Evolutionary conservation across 371 early-diverging fungal species (phyloP).

Genomic region (Apophysomyces elegans): DNA sequence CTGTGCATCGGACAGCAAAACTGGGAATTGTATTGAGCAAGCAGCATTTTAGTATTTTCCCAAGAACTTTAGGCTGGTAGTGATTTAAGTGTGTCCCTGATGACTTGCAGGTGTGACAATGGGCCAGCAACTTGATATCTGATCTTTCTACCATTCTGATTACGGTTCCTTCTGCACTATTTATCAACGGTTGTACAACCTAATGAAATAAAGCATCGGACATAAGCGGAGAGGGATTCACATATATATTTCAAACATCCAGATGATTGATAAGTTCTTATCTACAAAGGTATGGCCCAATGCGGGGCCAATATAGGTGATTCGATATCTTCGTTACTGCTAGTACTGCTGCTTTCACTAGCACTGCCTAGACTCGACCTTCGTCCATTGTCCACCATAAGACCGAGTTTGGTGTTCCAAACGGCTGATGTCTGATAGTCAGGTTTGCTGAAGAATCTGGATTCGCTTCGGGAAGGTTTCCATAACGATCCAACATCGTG

Average conservation of each 20-base stretch:
- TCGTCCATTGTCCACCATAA: background rate
- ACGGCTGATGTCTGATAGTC: background rate
- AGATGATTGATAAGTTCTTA: background rate
- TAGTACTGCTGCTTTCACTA: background rate
- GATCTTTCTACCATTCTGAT: too few species aligned
- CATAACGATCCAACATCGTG: slow-evolving; percentile 49
- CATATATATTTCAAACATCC: background rate
- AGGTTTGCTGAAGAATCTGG: slow-evolving; percentile 21
- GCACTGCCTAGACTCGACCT: background rate
- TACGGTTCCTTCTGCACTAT: too few species aligned
- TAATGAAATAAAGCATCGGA: background rate
- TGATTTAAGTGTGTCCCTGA: too few species aligned
- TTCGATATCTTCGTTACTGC: background rate
- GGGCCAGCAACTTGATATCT: too few species aligned
- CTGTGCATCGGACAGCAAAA: too few species aligned
- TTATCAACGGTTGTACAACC: too few species aligned
- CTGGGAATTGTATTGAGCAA: too few species aligned
- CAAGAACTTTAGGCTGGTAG: too few species aligned
- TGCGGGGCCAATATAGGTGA: background rate
- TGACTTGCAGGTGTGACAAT: too few species aligned
- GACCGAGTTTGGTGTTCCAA: slow-evolving; percentile 1
- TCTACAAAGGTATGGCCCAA: background rate
- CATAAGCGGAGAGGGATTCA: background rate
- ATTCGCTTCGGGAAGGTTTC: slow-evolving; percentile 22
- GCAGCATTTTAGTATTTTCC: too few species aligned